Percentiles rank a stretch among this genome's conserved stretches.
Conservation (phyloP, 192 early-diverging fungal species). For the Entomortierella chlamydospora region DNA sequence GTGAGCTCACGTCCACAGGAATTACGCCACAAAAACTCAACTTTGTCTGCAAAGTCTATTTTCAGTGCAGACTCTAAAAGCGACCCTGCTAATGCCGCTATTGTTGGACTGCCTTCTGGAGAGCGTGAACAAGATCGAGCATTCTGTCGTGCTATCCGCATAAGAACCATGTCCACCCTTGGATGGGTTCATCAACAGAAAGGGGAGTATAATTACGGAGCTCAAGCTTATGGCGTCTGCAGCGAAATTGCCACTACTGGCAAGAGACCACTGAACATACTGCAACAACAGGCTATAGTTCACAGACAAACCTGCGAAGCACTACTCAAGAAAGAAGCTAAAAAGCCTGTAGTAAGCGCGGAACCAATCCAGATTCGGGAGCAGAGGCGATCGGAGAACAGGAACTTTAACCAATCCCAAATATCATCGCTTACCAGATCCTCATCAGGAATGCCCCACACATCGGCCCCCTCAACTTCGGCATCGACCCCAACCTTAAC, state of each 20-base stretch:
- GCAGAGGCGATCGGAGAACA: background rate
- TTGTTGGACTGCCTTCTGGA: background rate
- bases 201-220: constrained; percentile 43
- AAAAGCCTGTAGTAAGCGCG: background rate
- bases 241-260: constrained; percentile 32
- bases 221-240: constrained; percentile 46
- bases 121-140: constrained; percentile 20
- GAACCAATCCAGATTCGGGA: background rate
- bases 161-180: constrained; percentile 43
- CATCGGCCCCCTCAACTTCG: background rate
- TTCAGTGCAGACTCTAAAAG: background rate
- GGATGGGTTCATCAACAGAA: constrained; percentile 52
- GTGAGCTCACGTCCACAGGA: background rate
- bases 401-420: no score
- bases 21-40: background rate
- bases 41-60: background rate
- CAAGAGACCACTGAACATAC: constrained; percentile 17
- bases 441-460: background rate
- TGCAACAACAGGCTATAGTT: constrained; percentile 35
- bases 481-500: background rate
- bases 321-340: background rate
- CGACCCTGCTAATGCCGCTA: constrained; percentile 14
- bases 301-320: constrained; percentile 18
- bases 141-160: constrained; percentile 40
- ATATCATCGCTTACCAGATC: no score